Base-by-base conservation (phyloP, 495 filamentous ascomycete genomes). In the Aspergillus ostianus region DNA sequence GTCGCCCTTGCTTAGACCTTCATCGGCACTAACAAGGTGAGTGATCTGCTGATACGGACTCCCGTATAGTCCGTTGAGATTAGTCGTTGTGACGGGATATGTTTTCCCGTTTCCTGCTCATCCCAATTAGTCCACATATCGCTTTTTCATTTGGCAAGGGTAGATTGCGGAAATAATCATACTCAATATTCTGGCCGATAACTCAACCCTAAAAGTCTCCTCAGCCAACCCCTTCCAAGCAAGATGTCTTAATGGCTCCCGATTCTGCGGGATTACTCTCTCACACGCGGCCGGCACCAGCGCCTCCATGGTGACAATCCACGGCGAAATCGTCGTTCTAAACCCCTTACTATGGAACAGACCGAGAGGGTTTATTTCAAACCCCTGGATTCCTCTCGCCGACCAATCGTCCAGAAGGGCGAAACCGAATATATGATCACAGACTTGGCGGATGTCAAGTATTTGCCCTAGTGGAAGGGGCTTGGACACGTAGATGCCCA, bases 371-470 rank as follows among this genome's bases (percentile, higher is more conserved):
- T 64, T 52, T 68, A 73, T 76, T 46, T 76, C 73, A 26, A 64
- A 72, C 4, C 50, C 53, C 51, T 76, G 73, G 50, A 76, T 67
- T 59, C 73, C 69, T 9, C 73, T 65, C 32, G 70, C 67, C 53
- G 58, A 61, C 92, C 92, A 96, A 67, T 96, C 92, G 67, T 96
- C 96, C 73, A 96, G 70, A 51, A 96, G 73, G 4, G 94, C 91
- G 36, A 91, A 79, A 0, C 92, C 92, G 67, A 96, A 95, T 21
- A 96, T 80, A 61, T 82, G 71, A 17, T 92, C 83, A 12, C 44
- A 44, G 12, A 58, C 60, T 27, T 57, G 19, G 44, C 2, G 18
- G 45, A 60, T 67, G 32, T 57, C 56, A 30, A 68, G 51, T 19
- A 62, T 59, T 44, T 62, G 32, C 44, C 68, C 66, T 7, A 47